Evolutionary conservation across 768 basidiomycete species (phyloP).

Genomic region (Mrakia blollopis): DNA sequence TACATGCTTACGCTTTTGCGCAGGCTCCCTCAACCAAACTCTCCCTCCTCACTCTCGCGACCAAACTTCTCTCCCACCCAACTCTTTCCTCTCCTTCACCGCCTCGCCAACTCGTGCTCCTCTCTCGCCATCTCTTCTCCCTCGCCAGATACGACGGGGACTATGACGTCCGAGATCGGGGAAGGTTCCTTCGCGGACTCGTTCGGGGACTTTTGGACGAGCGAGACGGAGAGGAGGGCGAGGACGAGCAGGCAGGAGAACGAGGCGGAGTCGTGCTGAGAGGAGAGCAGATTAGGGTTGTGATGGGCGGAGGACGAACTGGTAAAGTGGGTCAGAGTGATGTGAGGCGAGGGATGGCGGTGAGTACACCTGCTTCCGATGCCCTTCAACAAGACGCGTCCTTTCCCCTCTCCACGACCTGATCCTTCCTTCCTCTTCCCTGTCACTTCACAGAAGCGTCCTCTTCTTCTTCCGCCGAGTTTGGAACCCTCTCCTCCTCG

Average conservation of each 20-base stretch:
- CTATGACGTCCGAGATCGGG: slow-evolving; percentile 88
- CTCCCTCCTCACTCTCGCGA: slow-evolving; percentile 64
- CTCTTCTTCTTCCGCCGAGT: slow-evolving; percentile 1
- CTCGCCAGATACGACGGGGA: slow-evolving; percentile 81
- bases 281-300: slow-evolving; percentile 20
- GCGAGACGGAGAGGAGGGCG: slow-evolving; percentile 46
- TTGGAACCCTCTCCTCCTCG: slow-evolving; percentile 22
- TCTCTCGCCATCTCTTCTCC: slow-evolving; percentile 62
- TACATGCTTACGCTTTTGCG: not conserved
- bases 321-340: not conserved
- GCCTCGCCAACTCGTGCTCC: slow-evolving; percentile 34
- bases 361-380: not conserved
- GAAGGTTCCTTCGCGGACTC: slow-evolving; percentile 69
- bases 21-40: slow-evolving; percentile 22
- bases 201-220: slow-evolving; percentile 53
- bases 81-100: slow-evolving; percentile 50
- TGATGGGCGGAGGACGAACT: slow-evolving; percentile 5
- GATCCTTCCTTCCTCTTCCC: not conserved
- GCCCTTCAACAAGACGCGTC: not conserved
- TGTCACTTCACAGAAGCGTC: not conserved
- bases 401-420: not conserved
- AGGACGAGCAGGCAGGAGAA: slow-evolving; percentile 45
- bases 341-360: not conserved
- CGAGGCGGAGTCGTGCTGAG: slow-evolving; percentile 42
- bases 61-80: slow-evolving; percentile 65